These are phyloP conservation scores for Ceratobasidium sp. DNA, from an alignment of 1,284 basidiomycete genomes.

Conservation along the genomic window DNA sequence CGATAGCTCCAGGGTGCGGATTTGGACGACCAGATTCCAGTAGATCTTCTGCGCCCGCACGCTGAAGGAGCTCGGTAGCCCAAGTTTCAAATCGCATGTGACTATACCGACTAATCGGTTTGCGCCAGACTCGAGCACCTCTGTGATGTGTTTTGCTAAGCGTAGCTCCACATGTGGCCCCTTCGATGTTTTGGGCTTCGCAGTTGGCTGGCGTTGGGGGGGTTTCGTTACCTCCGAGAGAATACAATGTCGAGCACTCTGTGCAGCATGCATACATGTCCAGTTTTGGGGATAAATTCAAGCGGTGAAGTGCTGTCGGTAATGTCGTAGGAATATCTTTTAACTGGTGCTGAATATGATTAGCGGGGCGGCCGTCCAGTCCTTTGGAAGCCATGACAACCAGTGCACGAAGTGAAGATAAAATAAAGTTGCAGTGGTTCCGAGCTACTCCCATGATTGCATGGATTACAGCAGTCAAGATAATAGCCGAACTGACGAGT, in stretches of 20 bases:
- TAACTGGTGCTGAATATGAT: not conserved
- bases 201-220: not conserved
- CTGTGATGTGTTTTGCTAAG: not conserved
- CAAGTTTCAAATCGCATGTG: constrained; percentile 3
- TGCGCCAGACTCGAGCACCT: not conserved
- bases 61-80: not conserved
- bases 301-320: not conserved
- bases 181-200: not conserved
- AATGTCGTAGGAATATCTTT: constrained; percentile 5
- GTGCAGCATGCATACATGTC: constrained; percentile 15
- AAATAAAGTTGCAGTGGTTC: constrained; percentile 1
- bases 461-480: not conserved
- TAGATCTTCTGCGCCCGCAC: not conserved
- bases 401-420: not conserved
- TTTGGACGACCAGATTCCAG: not conserved
- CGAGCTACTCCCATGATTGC: constrained; percentile 10
- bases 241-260: constrained; percentile 1
- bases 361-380: not conserved
- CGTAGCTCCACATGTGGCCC: not conserved
- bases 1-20: not conserved
- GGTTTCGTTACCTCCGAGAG: not conserved
- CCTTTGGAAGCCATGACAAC: not conserved
- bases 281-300: not conserved
- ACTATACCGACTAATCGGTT: constrained; percentile 3
- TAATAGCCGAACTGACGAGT: not conserved